A percentile compares a stretch with the other conserved stretches of the same genome.
Conservation (phyloP, 2,329 filamentous ascomycete genomes). For the Fusarium torreyae region DNA sequence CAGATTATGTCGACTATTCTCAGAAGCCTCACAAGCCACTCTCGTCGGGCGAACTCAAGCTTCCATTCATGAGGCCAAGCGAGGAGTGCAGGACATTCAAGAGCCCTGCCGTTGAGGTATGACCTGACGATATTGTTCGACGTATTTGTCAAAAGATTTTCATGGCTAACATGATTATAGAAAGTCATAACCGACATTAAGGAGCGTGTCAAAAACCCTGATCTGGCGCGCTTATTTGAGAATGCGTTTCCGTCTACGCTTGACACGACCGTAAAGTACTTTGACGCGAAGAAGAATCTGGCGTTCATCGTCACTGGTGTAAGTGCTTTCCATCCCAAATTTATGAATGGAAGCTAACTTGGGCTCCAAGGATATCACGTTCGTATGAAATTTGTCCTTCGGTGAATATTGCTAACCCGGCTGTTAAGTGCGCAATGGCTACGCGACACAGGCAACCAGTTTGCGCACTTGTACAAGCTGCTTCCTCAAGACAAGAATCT, state of each 20-base stretch:
- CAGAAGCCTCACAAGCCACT: conserved; percentile 16
- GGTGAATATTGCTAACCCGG: background rate
- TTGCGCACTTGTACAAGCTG: conserved; percentile 29
- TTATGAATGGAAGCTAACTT: background rate
- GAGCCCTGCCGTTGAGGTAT: conserved; percentile 22
- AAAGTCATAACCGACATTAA: conserved; percentile 34
- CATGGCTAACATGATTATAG: background rate
- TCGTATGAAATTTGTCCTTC: background rate
- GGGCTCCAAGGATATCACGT: conserved; percentile 17
- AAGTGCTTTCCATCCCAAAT: rapidly evolving
- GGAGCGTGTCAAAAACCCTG: conserved; percentile 23
- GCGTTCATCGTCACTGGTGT: conserved; percentile 31
- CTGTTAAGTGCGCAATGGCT: conserved; percentile 18
- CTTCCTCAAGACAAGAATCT: conserved; percentile 23
- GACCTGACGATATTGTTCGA: rapidly evolving
- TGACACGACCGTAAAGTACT: conserved; percentile 35
- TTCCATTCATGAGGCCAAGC: conserved; percentile 28
- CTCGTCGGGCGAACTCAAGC: conserved; percentile 12
- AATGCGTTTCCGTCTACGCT: conserved; percentile 25
- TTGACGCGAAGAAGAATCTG: conserved; percentile 13
- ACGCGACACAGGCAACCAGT: conserved; percentile 27
- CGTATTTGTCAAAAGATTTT: rapidly evolving
- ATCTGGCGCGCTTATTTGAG: conserved; percentile 32
- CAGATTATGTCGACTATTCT: conserved; percentile 25
- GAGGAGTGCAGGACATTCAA: conserved; percentile 35